phyloP scores from a whole-genome alignment of 2,329 filamentous ascomycete genomes.

The Trichoderma lentiforme region DNA sequence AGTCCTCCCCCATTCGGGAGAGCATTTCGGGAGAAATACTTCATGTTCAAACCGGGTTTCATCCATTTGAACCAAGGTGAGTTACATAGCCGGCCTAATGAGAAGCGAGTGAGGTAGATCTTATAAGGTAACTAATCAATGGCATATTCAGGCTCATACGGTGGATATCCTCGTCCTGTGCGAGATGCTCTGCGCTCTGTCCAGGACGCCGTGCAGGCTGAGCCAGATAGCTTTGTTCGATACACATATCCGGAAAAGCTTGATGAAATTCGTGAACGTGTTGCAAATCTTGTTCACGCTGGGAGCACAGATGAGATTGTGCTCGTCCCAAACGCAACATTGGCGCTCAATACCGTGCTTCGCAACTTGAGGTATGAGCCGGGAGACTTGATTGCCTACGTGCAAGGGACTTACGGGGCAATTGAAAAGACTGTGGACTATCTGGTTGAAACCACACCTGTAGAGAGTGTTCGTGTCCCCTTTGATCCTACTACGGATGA shows the following conservation, averaged over 20 bases:
- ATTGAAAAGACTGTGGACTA: constrained; percentile 16
- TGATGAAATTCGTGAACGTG: not conserved
- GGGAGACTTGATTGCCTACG: constrained; percentile 5
- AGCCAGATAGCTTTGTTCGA: constrained; percentile 5
- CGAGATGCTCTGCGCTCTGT: constrained; percentile 7
- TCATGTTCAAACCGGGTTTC: constrained; percentile 14
- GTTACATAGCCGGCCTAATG: accelerated
- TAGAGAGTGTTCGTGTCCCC: not conserved
- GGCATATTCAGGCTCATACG: not conserved
- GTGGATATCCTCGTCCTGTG: not conserved
- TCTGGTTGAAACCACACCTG: constrained; percentile 7
- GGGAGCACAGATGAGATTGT: constrained; percentile 1
- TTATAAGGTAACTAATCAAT: not conserved
- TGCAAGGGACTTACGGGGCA: constrained; percentile 7
- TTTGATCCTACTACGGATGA: constrained; percentile 5
- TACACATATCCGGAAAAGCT: not conserved
- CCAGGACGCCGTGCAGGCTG: constrained; percentile 2
- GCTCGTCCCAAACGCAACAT: not conserved
- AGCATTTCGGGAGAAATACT: constrained; percentile 10
- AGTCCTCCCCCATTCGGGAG: not conserved
- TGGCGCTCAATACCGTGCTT: constrained; percentile 9
- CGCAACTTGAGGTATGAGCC: constrained; percentile 6
- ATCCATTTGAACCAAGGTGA: constrained; percentile 7
- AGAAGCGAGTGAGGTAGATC: not conserved
- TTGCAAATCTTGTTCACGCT: not conserved